Evolutionary conservation across 352 stramenopile genomes (phyloP), one percentile per base, ranked within the genome.

Genomic region (Globisporangium mamillatum): DNA sequence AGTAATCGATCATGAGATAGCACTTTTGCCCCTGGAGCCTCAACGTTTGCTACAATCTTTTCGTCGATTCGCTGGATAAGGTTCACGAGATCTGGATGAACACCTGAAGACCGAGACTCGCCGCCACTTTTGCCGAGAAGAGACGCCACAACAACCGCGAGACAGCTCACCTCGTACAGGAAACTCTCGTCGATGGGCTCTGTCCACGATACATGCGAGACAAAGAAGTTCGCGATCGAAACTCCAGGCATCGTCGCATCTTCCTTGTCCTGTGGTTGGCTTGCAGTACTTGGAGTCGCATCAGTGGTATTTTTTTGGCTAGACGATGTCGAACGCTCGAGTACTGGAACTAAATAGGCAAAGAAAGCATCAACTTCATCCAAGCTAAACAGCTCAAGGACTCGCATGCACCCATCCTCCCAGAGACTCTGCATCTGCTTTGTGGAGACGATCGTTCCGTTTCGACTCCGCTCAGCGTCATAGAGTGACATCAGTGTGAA

Each of bases 21-120:
- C 1, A 50, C 12, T 24, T 18, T 36, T 62, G 20, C 29, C 12
- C 6, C 12, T 20, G 50, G 32, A n/a, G 1, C 1, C 1, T 25
- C 18, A 18, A 25, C 38, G 34, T 6, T 54, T 34, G 4, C 20
- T 1, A 25, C 10, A 14, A 41, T 60, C 46, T 48, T 53, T 2
- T 38, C 52, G 27, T 70, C 65, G 32, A 70, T 61, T 32, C 22
- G 46, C 48, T 66, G 57, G 10, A 70, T 38, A 16, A 70, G 58
- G 2, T 14, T 41, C n/a, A 24, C 36, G 14, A 62, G 25, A 58
- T 62, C 24, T 6, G 54, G 20, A 5, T 22, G 52, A 54, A 38
- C 18, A 50, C 3, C 10, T 56, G 22, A 4, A 27, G 29, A 46
- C 8, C 6, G 9, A 3, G 41, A 60, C 4, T 22, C 18, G 12